Evolutionary conservation across 371 early-diverging fungal genomes (phyloP), one percentile per base, ranked within the genome.

Genomic region (Nosema muscidifuracis): DNA sequence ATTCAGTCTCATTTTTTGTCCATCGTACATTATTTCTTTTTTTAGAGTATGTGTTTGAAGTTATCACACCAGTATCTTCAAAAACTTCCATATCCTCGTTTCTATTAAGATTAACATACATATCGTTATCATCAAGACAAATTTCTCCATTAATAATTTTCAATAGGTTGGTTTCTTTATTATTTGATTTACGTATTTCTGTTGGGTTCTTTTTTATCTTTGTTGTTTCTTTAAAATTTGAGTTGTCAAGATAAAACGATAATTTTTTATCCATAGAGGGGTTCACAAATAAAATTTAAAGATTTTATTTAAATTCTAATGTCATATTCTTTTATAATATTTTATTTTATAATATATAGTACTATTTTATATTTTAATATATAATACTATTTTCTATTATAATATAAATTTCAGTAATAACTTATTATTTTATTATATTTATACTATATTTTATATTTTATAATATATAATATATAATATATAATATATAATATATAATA

Each of bases 1-100:
- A 33, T 31, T 79, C 68, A 40, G 69, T 80, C 38, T 83, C 81
- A 22, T 77, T 58, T 58, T 78, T 74, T 33, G 65, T 65, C 83
- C 83, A 83, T 40, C 74, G 68, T 13, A 31, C 36, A 38, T 42
- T 55, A n/a, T 36, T 50, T 36, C 56, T 67, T 31, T 65, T 67
- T 50, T 72, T 80, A 1, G 57, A 13, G 53, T 77, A 82, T 13
- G 83, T 80, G n/a, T 51, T 55, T 13, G 81, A 79, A 13, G 79
- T 82, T 1, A 82, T 62, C 9, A 73, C 56, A 24, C 74, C 38
- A 26, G 77, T 75, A 42, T 76, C 77, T 38, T 77, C 72, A 28
- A 38, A 20, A 18, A 42, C 43, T 47, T 74, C 67, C 64, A 60
- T 62, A 18, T 67, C 55, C 53, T 20, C 28, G 18, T 22, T 60